phyloP scores from a whole-genome alignment of 257 asterid species.

The Forsythia viridissima region DNA sequence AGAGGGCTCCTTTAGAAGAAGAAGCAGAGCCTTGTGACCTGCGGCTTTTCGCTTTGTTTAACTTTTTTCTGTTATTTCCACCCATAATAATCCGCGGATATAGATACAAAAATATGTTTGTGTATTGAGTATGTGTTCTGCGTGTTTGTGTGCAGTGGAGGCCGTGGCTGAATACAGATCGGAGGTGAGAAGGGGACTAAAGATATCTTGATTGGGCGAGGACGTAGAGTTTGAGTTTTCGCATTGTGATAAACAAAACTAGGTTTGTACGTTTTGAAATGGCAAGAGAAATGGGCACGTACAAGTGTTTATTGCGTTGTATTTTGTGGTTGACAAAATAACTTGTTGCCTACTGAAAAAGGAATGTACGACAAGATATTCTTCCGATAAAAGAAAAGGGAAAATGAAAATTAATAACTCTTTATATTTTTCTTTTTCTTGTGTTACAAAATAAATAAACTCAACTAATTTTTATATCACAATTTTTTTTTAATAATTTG shows the following conservation, averaged over 20 bases:
- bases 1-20: constrained; percentile 51
- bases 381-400: neutral
- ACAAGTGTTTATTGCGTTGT: constrained; percentile 22
- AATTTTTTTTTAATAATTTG: too few species aligned
- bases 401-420: neutral
- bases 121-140: neutral
- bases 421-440: too few species aligned
- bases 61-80: constrained; percentile 49
- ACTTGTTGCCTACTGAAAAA: neutral
- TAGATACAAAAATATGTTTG: neutral
- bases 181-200: neutral
- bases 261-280: constrained; percentile 22
- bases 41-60: constrained; percentile 50
- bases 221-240: constrained; percentile 4
- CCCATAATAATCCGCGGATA: constrained; percentile 34
- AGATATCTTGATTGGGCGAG: constrained; percentile 6
- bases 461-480: too few species aligned
- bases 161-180: constrained; percentile 5
- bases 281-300: neutral
- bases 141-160: constrained; percentile 11
- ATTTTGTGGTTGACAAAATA: neutral
- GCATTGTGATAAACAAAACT: neutral
- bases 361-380: neutral
- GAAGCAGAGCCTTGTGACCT: constrained; percentile 32
- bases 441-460: too few species aligned